Percentiles rank a stretch among this genome's conserved stretches.
Conservation (phyloP, 2,329 filamentous ascomycete species). For the Aspergillus ibericus region DNA sequence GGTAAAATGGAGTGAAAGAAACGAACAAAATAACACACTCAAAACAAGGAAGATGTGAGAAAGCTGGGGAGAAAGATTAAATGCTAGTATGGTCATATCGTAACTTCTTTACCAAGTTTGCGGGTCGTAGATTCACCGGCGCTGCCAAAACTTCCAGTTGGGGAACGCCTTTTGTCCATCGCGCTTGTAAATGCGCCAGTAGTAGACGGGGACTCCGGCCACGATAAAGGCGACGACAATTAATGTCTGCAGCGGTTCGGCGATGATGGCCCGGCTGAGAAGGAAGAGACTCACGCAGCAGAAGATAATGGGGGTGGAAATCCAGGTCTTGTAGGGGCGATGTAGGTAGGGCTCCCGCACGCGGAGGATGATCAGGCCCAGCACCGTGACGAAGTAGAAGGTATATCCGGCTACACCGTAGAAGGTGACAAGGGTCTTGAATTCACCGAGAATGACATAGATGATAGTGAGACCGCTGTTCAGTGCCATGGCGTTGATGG, state of each 20-base stretch:
- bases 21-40: neutral
- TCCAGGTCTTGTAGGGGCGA: conserved; percentile 93
- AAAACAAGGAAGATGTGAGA: neutral
- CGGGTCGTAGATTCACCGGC: conserved; percentile 11
- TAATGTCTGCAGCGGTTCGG: conserved; percentile 84
- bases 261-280: conserved; percentile 83
- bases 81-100: neutral
- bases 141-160: conserved; percentile 48
- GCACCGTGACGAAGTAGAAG: conserved; percentile 94
- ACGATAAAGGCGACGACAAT: conserved; percentile 83
- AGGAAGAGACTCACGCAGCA: conserved; percentile 96
- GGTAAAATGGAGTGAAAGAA: neutral
- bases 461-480: conserved; percentile 71
- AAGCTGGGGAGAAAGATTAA: neutral
- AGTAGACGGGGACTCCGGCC: conserved; percentile 83
- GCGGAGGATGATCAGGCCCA: conserved; percentile 86
- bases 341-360: conserved; percentile 85
- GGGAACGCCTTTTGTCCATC: conserved; percentile 46
- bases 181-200: conserved; percentile 73
- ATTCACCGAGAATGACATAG: conserved; percentile 87
- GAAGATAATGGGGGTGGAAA: conserved; percentile 94
- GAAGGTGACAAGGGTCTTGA: conserved; percentile 88
- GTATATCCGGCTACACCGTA: conserved; percentile 97
- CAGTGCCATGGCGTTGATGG: conserved; percentile 84
- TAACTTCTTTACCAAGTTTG: neutral